Evolutionary conservation across 2,329 filamentous ascomycete genomes (phyloP).

Genomic region (Huntiella abstrusa): DNA sequence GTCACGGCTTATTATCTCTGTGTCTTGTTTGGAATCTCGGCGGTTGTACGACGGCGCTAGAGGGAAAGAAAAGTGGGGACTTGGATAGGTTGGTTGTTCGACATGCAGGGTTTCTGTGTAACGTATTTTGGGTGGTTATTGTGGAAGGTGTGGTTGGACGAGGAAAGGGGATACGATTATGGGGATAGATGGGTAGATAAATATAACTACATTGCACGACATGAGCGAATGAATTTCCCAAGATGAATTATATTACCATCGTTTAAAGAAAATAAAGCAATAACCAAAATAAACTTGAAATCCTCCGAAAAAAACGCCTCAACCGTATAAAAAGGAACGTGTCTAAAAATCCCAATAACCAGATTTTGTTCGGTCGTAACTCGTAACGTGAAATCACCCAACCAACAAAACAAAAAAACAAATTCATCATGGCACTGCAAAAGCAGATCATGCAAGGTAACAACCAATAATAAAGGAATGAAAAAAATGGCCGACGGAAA

Average conservation of each 20-base stretch:
- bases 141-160: background rate
- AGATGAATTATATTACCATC: background rate
- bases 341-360: constrained; percentile 10
- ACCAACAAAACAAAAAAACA: background rate
- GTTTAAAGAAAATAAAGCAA: background rate
- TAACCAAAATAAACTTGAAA: background rate
- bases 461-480: background rate
- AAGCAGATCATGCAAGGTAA: constrained; percentile 2
- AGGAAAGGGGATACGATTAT: background rate
- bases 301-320: too few relatives aligned
- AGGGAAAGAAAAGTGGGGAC: too few relatives aligned
- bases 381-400: background rate
- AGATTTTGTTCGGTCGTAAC: constrained; percentile 12
- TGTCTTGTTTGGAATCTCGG: constrained; percentile 5
- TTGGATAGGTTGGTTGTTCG: too few relatives aligned
- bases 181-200: too few relatives aligned
- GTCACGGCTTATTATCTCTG: constrained; percentile 9
- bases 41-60: too few relatives aligned
- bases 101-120: too few relatives aligned
- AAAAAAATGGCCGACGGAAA: background rate
- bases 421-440: constrained; percentile 6
- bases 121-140: too few relatives aligned
- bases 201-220: background rate
- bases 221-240: background rate
- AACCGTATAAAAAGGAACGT: constrained; percentile 7